Conservation (phyloP, 75 land plant species). For the Cunninghamia lanceolata region DNA sequence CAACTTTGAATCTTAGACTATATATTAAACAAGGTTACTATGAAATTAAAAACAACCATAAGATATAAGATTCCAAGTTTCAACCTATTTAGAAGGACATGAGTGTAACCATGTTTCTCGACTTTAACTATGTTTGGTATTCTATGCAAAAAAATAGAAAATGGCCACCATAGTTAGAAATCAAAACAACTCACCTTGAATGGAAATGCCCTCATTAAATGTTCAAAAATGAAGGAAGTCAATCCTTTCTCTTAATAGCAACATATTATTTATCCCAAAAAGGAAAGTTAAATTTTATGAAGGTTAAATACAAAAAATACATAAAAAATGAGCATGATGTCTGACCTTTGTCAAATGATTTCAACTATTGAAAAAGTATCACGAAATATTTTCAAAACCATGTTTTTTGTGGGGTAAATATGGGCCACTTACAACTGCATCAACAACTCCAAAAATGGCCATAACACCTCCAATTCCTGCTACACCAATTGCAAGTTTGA, state of each 20-base stretch:
- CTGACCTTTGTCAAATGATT: neutral
- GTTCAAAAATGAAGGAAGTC: neutral
- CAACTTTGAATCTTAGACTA: neutral
- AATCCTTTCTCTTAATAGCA: neutral
- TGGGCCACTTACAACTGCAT: conserved; percentile 71
- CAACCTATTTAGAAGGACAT: neutral
- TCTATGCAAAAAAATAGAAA: neutral
- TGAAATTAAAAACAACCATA: neutral
- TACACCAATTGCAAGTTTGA: conserved; percentile 72
- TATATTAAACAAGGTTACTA: neutral
- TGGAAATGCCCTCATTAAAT: neutral
- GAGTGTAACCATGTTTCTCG: neutral
- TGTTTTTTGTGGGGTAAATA: conserved; percentile 23
- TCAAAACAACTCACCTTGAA: neutral
- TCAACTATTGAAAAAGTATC: neutral
- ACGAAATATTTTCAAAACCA: conserved; percentile 48
- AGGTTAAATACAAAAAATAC: neutral
- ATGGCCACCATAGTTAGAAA: neutral
- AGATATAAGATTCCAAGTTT: neutral
- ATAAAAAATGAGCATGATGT: neutral
- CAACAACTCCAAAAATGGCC: conserved; percentile 87
- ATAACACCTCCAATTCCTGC: conserved; percentile 90
- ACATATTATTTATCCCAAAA: neutral
- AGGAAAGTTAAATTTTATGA: neutral
- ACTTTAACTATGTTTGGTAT: neutral